Percentiles rank a stretch among this genome's conserved stretches.
Evolutionary conservation across 768 basidiomycete genomes (phyloP).

Genomic region (Podaxis mareebaensis): DNA sequence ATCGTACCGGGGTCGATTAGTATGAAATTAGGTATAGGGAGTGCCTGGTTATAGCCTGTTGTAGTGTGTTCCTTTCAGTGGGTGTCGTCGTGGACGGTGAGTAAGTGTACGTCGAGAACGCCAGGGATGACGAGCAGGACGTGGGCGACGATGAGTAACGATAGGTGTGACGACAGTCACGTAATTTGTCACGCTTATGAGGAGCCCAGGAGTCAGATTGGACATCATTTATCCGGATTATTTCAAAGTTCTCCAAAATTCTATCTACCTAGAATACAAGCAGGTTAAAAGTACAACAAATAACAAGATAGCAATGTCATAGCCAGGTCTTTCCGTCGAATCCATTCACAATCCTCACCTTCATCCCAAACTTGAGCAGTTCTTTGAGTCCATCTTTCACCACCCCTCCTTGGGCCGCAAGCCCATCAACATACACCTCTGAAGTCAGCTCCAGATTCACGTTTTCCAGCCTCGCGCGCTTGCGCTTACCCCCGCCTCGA

Average conservation of each 20-base stretch:
- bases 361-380: neutral
- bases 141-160: slow-evolving; percentile 3
- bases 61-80: neutral
- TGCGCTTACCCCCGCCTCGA: neutral
- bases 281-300: neutral
- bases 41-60: too few species aligned
- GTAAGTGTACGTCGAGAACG: neutral
- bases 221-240: too few species aligned
- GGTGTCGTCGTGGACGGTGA: neutral
- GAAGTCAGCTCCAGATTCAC: slow-evolving; percentile 13
- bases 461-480: slow-evolving; percentile 1
- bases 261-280: neutral
- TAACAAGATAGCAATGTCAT: neutral
- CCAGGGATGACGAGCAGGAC: neutral
- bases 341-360: slow-evolving; percentile 5
- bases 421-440: slow-evolving; percentile 10
- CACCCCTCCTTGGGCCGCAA: neutral
- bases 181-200: neutral
- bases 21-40: neutral
- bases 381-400: slow-evolving; percentile 1
- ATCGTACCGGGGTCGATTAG: neutral
- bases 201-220: neutral
- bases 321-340: slow-evolving; percentile 8
- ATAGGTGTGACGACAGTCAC: neutral
- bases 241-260: too few species aligned